Percentiles rank a stretch among this genome's conserved stretches.
phyloP scores from a whole-genome alignment of 192 early-diverging fungal species.

The Gamsiella multidivaricata region DNA sequence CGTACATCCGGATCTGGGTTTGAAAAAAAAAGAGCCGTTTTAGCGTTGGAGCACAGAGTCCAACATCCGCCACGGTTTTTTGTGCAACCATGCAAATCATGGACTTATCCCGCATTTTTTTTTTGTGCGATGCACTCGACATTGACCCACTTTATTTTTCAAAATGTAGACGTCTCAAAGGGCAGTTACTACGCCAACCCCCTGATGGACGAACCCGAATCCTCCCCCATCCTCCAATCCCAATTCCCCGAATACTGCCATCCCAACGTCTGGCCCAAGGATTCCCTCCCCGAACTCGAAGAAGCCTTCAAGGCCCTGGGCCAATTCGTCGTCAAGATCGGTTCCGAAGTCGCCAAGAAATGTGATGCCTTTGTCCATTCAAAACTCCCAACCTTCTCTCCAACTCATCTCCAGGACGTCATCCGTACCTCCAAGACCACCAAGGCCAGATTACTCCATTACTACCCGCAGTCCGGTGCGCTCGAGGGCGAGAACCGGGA shows the following conservation, averaged over 20 bases:
- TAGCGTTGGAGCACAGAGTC: no score
- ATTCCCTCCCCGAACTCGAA: constrained; percentile 64
- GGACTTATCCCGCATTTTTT: no score
- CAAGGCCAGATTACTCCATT: constrained; percentile 76
- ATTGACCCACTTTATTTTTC: constrained; percentile 42
- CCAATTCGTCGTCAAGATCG: constrained; percentile 65
- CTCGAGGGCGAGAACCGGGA: constrained; percentile 30
- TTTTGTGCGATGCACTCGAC: constrained; percentile 3
- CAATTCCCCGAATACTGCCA: constrained; percentile 65
- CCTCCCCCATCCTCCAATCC: constrained; percentile 39
- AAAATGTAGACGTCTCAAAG: constrained; percentile 58
- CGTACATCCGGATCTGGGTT: no score
- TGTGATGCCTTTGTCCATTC: constrained; percentile 68
- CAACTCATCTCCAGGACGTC: constrained; percentile 62
- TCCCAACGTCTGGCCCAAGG: constrained; percentile 70
- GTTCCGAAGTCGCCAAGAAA: constrained; percentile 62
- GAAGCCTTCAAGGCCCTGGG: constrained; percentile 69
- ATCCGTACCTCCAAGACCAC: constrained; percentile 62
- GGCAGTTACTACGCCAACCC: constrained; percentile 75
- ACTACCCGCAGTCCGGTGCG: constrained; percentile 62
- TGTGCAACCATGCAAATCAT: no score
- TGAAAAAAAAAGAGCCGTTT: no score
- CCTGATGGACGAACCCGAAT: constrained; percentile 52
- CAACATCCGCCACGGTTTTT: no score
- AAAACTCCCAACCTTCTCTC: constrained; percentile 53